phyloP scores from a whole-genome alignment of 176 grass and related monocot genomes.

The Elymus sibiricus region DNA sequence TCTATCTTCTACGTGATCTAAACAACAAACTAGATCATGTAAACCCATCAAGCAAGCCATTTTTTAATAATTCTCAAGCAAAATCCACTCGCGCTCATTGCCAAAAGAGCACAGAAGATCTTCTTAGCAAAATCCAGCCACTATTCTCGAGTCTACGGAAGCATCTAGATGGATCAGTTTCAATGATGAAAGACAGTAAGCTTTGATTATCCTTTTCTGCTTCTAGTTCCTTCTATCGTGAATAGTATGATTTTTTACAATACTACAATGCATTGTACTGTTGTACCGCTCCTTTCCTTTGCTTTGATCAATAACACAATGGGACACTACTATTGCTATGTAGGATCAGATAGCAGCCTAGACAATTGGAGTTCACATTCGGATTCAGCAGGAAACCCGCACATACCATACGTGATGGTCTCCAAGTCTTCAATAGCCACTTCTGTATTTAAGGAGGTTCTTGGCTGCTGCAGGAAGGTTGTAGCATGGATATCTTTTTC shows the following conservation, averaged over 20 bases:
- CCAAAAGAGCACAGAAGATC: slow-evolving; percentile 41
- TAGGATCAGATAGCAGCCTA: slow-evolving; percentile 58
- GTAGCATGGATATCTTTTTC: slow-evolving; percentile 25
- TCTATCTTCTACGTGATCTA: slow-evolving; percentile 82
- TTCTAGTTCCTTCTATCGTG: background rate
- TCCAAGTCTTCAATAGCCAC: slow-evolving; percentile 55
- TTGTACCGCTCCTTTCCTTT: background rate
- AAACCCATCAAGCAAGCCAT: slow-evolving; percentile 44
- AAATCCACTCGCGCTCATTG: slow-evolving; percentile 29
- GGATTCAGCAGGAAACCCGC: slow-evolving; percentile 74
- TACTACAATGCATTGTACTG: background rate
- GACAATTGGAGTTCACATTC: slow-evolving; percentile 73
- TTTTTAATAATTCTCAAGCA: slow-evolving; percentile 35
- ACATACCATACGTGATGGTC: slow-evolving; percentile 57
- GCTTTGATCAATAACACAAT: slow-evolving; percentile 3
- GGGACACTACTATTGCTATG: background rate
- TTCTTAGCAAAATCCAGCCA: slow-evolving; percentile 65
- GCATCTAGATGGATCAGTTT: slow-evolving; percentile 70
- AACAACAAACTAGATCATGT: slow-evolving; percentile 62
- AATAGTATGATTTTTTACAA: background rate
- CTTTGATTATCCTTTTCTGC: slow-evolving; percentile 14
- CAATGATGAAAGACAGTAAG: slow-evolving; percentile 66
- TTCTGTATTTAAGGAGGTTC: slow-evolving; percentile 76
- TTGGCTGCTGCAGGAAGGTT: slow-evolving; percentile 94
- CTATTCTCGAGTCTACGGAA: slow-evolving; percentile 67